phyloP scores from a whole-genome alignment of 179 eudicot genomes.

The Drosera spatulata region DNA sequence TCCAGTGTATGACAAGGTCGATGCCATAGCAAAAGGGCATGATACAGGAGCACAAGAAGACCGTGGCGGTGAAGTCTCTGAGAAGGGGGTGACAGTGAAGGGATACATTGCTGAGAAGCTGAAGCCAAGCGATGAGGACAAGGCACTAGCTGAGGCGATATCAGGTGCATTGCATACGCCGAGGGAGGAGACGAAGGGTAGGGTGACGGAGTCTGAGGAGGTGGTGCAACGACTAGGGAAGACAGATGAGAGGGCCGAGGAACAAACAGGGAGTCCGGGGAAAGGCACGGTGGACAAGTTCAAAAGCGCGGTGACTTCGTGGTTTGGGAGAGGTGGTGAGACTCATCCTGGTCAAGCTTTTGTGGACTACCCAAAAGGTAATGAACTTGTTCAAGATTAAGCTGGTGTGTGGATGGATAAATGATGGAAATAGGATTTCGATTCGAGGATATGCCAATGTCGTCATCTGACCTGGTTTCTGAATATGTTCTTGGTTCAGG shows the following conservation, averaged over 20 bases:
- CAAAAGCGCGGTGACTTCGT: conserved; percentile 33
- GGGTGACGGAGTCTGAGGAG: conserved; percentile 55
- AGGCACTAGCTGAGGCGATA: conserved; percentile 40
- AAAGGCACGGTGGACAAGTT: conserved; percentile 39
- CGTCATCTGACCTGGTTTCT: no score
- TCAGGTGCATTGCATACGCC: conserved; percentile 19
- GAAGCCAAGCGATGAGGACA: conserved; percentile 60
- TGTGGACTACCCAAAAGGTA: conserved; percentile 21
- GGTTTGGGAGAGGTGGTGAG: conserved; percentile 48
- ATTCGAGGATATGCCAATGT: no score
- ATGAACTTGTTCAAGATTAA: no score
- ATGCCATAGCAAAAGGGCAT: conserved; percentile 29
- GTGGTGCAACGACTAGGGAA: conserved; percentile 11
- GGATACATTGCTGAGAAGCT: conserved; percentile 49
- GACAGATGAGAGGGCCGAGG: conserved; percentile 6
- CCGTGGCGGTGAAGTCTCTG: conserved; percentile 14
- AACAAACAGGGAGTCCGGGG: conserved; percentile 16
- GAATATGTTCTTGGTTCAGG: no score
- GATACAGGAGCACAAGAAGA: conserved; percentile 17
- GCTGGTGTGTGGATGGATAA: no score
- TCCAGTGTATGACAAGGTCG: conserved; percentile 36
- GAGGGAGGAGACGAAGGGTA: conserved; percentile 23
- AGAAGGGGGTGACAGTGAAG: conserved; percentile 44
- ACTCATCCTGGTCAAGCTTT: conserved; percentile 9
- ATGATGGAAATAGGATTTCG: no score